Evolutionary conservation across 192 early-diverging fungal genomes (phyloP).

Genomic region (Coemansia sp.): DNA sequence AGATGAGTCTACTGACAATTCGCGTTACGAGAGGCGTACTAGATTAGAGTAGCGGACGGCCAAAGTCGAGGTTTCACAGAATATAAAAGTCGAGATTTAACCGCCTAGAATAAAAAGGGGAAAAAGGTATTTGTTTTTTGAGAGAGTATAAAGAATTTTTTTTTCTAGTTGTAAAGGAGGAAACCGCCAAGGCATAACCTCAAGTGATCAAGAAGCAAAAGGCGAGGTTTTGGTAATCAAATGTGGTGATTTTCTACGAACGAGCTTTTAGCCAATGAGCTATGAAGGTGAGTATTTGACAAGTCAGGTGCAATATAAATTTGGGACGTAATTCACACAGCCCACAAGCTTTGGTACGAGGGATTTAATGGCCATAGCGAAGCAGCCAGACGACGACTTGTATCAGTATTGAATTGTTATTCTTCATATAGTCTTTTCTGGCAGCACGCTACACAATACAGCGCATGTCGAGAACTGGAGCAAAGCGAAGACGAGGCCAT

Average conservation of each 20-base stretch:
- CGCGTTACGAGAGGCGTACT: background rate
- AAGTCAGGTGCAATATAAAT: background rate
- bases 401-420: background rate
- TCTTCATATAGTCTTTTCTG: too few species aligned
- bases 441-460: background rate
- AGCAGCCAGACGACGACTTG: background rate
- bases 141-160: too few species aligned
- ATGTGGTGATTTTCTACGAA: background rate
- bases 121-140: slow-evolving; percentile 1
- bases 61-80: background rate
- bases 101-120: background rate
- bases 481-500: background rate
- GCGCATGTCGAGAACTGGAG: background rate
- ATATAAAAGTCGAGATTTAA: background rate
- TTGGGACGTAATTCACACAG: background rate
- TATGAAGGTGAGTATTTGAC: too few species aligned
- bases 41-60: background rate
- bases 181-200: background rate
- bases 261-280: too few species aligned
- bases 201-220: background rate
- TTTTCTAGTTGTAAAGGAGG: background rate
- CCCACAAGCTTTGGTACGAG: background rate
- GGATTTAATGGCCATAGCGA: background rate
- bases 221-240: background rate
- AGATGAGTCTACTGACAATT: background rate